Base-by-base conservation (phyloP, 768 basidiomycete species). In the Lentinula boryana region DNA sequence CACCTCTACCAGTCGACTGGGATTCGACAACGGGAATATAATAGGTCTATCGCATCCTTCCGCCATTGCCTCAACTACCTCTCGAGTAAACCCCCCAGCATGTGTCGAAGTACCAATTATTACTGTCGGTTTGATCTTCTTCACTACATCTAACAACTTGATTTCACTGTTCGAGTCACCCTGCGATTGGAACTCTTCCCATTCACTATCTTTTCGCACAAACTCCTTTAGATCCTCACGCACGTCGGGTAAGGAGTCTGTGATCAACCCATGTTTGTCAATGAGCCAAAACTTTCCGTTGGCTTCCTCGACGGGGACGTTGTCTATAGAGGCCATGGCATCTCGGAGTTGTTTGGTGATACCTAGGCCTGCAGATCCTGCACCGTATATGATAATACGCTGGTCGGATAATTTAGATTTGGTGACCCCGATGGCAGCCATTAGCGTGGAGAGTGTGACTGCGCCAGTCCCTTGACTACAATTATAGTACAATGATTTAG, bases 1-100 rank as follows among this genome's bases (percentile, higher is more conserved):
- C 1, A 87, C 88, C 70, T 96, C 93, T 49, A 86, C 86, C 58
- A 93, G 76, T 48, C 75, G 70, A 62, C 87, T 91, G 2, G 93
- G 93, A 71, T 95, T 95, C 43, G 85, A 88, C 49, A 95, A 78
- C 15, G 93, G 91, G 67, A 94, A 80, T 63, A 95, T 91, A 67
- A 94, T 88, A 0, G 93, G 93, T 62, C 88, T 75, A 23, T 89
- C 87, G 44, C 81, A 81, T 54, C 82, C 77, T 63, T 81, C 83
- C 32, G 82, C 78, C 91, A 95, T 88, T 31, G 81, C 79, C 68
- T 77, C 76, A 36, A 91, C 75, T 43, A 92, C 76, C 60, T 88
- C 85, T 73, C 91, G 82, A 4, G 81, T 87, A 73, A 96, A 96
- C 33, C 86, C 89, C 4, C 89, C 88, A 18, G 83, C 78, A 53